These are phyloP conservation scores for Citrus medica DNA, from an alignment of 345 rosid species.

Conservation along the genomic window DNA sequence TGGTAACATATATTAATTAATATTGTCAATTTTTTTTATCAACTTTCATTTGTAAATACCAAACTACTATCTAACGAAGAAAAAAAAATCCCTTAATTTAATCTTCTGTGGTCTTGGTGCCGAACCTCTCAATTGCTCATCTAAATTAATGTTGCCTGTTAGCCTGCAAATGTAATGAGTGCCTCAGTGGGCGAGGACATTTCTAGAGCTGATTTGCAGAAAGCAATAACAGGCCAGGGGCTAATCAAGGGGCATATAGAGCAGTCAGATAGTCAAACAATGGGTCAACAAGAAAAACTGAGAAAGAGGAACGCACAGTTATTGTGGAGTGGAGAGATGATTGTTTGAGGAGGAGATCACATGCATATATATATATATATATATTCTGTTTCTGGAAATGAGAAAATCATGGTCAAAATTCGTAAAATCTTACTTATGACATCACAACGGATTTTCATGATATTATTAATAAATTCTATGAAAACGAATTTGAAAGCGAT, in stretches of 20 bases:
- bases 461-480: not conserved
- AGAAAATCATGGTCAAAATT: slow-evolving; percentile 15
- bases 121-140: too few relatives aligned
- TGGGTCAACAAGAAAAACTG: not conserved
- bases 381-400: slow-evolving; percentile 3
- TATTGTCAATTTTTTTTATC: too few relatives aligned
- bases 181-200: too few relatives aligned
- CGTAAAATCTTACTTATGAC: not conserved
- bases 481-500: not conserved
- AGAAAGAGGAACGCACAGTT: not conserved
- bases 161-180: too few relatives aligned
- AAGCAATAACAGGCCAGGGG: too few relatives aligned
- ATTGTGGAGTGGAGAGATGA: not conserved
- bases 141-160: too few relatives aligned
- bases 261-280: not conserved
- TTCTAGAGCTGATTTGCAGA: too few relatives aligned
- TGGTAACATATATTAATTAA: too few relatives aligned
- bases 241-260: not conserved
- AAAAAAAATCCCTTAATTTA: too few relatives aligned
- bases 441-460: not conserved
- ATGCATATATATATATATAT: not conserved
- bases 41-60: too few relatives aligned
- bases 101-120: too few relatives aligned
- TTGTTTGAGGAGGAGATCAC: not conserved
- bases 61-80: too few relatives aligned